phyloP scores from a whole-genome alignment of 2,329 filamentous ascomycete species.

The Penicillium italicum region DNA sequence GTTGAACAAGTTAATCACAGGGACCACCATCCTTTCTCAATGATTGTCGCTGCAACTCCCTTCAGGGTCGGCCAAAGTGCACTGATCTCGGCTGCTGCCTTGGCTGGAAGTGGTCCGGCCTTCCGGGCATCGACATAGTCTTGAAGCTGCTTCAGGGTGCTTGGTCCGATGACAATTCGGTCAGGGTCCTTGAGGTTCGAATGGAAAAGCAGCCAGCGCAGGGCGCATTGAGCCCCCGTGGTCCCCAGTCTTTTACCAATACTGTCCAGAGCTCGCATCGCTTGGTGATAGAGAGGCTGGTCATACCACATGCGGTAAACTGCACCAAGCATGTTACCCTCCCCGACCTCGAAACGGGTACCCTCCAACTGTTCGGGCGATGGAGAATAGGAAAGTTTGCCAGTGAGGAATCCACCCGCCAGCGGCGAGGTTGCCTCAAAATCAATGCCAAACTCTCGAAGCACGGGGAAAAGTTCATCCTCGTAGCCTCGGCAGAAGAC shows the following conservation, averaged over 20 bases:
- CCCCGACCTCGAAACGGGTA: conserved; percentile 2
- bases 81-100: background rate
- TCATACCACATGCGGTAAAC: conserved; percentile 9
- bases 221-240: background rate
- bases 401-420: conserved; percentile 2
- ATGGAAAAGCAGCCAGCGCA: conserved; percentile 6
- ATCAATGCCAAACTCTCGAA: background rate
- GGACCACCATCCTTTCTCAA: conserved; percentile 6
- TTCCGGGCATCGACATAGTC: background rate
- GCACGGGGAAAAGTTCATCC: background rate
- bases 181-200: background rate
- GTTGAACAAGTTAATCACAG: background rate
- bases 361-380: background rate
- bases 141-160: background rate
- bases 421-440: conserved; percentile 1
- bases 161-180: conserved; percentile 4
- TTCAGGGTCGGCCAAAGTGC: background rate
- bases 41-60: background rate
- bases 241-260: background rate
- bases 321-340: conserved; percentile 4
- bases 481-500: conserved; percentile 4
- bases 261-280: background rate
- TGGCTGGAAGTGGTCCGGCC: background rate
- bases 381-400: conserved; percentile 1
- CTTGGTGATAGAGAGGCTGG: background rate